Base-by-base conservation (phyloP, 345 rosid genomes). In the Populus pruinosa region DNA sequence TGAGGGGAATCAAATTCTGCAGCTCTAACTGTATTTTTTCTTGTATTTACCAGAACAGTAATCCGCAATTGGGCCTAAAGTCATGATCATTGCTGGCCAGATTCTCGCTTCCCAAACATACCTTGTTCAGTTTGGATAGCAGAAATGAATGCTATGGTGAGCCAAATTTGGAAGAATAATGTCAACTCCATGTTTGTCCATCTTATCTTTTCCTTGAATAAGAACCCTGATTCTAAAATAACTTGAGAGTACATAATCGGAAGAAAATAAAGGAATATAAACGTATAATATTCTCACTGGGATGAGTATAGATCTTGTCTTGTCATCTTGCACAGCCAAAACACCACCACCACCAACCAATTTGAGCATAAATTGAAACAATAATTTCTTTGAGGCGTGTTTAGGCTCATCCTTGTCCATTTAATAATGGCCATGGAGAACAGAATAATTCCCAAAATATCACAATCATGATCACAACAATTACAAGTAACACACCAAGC, bases 271-370 rank as follows among this genome's bases (percentile, higher is more conserved):
- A 81, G 74, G 78, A 78, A 78, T 64, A 78, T 56, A 23, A 78
- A 78, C 63, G 76, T 39, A 14, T 59, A 23, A 55, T 77, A 64
- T 82, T 79, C 59, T 77, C 72, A 35, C 36, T 14, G 31, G 67
- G 82, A 78, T 73, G 43, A 74, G 76, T 76, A 55, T 38, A 35
- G 82, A 84, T 75, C 85, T 61, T 74, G 79, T 68, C 69, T 71
- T 76, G 72, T 72, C 82, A 27, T 63, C 72, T 41, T 82, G 67
- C 56, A 69, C 78, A 76, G 7, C 84, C 75, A 80, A 72, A 36
- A 50, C 69, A 72, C 39, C 63, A 73, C 36, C 70, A 69, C 36
- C 73, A 41, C 55, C 71, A 59, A 69, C 76, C 64, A 50, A 74
- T 73, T 21, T 56, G n/a, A 17, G 67, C 64, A 3, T 20, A 71